phyloP scores from a whole-genome alignment of 192 early-diverging fungal species.

The Spizellomyces sp. region DNA sequence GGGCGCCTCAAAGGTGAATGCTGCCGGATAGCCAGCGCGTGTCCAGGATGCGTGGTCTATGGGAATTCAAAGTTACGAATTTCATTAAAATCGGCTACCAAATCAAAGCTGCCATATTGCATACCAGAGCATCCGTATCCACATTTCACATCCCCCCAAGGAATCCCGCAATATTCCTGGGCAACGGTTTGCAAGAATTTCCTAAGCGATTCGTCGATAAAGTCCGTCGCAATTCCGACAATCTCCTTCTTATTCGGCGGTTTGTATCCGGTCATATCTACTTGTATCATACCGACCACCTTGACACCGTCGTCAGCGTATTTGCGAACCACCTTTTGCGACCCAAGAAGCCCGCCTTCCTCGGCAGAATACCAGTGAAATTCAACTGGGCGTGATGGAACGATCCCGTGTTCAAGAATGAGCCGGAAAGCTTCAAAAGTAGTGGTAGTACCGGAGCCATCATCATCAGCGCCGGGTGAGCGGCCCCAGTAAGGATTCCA shows the following conservation, averaged over 20 bases:
- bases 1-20: conserved; percentile 66
- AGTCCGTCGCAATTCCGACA: conserved; percentile 83
- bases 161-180: conserved; percentile 66
- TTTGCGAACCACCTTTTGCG: conserved; percentile 74
- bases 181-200: conserved; percentile 58
- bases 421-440: conserved; percentile 85
- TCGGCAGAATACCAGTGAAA: conserved; percentile 83
- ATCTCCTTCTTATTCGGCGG: conserved; percentile 49
- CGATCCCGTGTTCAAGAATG: conserved; percentile 67
- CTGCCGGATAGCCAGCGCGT: conserved; percentile 82
- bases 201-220: conserved; percentile 62
- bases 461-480: conserved; percentile 82
- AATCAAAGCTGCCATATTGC: background rate
- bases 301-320: conserved; percentile 62
- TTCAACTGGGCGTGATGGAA: conserved; percentile 78
- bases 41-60: conserved; percentile 90
- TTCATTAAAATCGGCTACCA: background rate
- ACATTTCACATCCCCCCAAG: conserved; percentile 74
- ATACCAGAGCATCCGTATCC: conserved; percentile 66
- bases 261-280: conserved; percentile 94
- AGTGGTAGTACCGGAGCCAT: conserved; percentile 91
- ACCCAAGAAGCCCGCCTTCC: conserved; percentile 86
- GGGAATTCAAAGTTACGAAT: conserved; percentile 46
- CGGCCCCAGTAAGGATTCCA: conserved; percentile 77
- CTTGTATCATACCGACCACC: conserved; percentile 81